Evolutionary conservation across 768 basidiomycete genomes (phyloP).

Genomic region (Tephrocybe sp.): DNA sequence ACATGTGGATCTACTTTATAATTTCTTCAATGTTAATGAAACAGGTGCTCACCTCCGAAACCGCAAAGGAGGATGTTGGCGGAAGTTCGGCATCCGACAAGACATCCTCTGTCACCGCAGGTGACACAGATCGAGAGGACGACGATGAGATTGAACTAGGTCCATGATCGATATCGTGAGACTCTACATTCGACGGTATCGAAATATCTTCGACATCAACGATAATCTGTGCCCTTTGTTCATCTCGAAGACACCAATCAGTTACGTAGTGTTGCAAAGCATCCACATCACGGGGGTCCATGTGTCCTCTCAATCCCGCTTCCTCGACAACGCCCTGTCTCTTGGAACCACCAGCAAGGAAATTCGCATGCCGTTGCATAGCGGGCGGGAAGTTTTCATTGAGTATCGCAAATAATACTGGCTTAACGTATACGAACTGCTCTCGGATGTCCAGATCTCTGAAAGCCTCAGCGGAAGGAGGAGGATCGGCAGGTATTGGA

Average conservation of each 20-base stretch:
- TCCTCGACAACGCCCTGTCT: constrained; percentile 36
- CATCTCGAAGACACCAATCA: constrained; percentile 43
- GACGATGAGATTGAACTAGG: not conserved
- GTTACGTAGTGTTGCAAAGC: constrained; percentile 31
- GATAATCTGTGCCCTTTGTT: constrained; percentile 10
- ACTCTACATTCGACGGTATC: not conserved
- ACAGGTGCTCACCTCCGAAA: constrained; percentile 1
- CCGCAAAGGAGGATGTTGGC: constrained; percentile 20
- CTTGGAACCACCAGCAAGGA: constrained; percentile 55
- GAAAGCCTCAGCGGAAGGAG: constrained; percentile 43
- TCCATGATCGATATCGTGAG: not conserved
- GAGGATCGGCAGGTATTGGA: constrained; percentile 38
- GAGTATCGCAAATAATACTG: constrained; percentile 58
- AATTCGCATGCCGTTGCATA: constrained; percentile 42
- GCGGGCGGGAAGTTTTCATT: constrained; percentile 55
- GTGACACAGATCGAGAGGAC: constrained; percentile 14
- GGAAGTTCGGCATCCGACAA: constrained; percentile 17
- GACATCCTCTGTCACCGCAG: constrained; percentile 17
- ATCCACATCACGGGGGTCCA: constrained; percentile 38
- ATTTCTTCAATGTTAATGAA: not conserved
- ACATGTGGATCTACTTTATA: not conserved
- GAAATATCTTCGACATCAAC: constrained; percentile 13
- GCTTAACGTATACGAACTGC: constrained; percentile 67
- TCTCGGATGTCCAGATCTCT: constrained; percentile 43
- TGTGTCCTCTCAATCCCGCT: constrained; percentile 35